These are phyloP conservation scores for Nevesoporus exiguus DNA, from an alignment of 768 basidiomycete species.

Conservation along the genomic window DNA sequence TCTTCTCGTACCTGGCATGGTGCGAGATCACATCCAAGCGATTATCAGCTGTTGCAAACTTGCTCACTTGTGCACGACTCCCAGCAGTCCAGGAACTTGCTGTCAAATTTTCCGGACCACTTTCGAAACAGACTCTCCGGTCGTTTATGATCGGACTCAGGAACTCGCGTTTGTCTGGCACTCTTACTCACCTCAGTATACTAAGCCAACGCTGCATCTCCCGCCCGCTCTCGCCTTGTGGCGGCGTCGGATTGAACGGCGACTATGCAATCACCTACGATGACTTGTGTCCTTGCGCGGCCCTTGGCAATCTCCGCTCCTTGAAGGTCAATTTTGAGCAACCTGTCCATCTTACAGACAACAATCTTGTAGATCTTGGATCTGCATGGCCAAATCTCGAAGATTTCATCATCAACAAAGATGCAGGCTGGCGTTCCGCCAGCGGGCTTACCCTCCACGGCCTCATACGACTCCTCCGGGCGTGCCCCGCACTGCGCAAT, in stretches of 20 bases:
- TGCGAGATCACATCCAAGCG: not conserved
- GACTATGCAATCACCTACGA: not conserved
- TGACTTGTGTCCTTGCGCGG: not conserved
- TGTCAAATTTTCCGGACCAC: not conserved
- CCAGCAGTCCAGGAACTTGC: not conserved
- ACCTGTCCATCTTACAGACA: not conserved
- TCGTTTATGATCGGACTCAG: not conserved
- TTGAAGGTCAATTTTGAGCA: not conserved
- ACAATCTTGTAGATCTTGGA: not conserved
- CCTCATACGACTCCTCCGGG: slow-evolving; percentile 2
- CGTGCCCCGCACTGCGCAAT: not conserved
- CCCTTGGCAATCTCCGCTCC: not conserved
- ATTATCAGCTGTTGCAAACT: not conserved
- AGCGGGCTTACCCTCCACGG: not conserved
- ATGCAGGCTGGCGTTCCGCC: not conserved
- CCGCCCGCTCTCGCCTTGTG: not conserved
- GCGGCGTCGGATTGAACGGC: not conserved
- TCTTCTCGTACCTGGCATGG: not conserved
- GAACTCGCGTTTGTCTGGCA: not conserved
- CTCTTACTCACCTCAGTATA: slow-evolving; percentile 1
- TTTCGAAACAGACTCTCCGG: not conserved
- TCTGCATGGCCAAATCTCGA: slow-evolving; percentile 3
- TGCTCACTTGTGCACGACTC: not conserved
- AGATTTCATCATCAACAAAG: not conserved
- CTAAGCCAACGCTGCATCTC: not conserved